Base-by-base conservation (phyloP, 2,329 filamentous ascomycete species). In the Calonectria honghensis region DNA sequence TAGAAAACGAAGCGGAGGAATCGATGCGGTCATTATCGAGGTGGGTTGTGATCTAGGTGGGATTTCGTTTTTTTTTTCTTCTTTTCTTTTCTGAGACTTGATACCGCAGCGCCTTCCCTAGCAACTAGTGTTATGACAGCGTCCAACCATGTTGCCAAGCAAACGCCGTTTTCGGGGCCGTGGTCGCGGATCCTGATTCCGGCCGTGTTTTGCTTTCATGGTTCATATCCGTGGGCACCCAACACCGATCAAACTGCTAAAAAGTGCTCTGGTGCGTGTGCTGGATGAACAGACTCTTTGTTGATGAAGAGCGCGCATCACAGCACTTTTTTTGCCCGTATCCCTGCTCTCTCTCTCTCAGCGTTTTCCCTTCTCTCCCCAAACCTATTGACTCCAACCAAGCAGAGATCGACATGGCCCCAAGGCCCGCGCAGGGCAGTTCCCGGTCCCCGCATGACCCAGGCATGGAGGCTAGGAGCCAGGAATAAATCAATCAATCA, bases 141-240 rank as follows among this genome's bases (percentile, higher is more conserved):
- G 73, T 69, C 73, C 73, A 73, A 75, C 73, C 65, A 63, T 61
- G 41, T 20, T 66, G 68, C 73, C 63, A 75, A 69, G 51, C 32
- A 48, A 51, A 57, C 65, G 45, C 57, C 54, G 50, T 74, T 51
- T 52, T 72, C 65, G 65, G 52, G 64, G 50, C 65, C 61, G 27
- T 51, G 61, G 72, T 61, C 52, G 67, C 59, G 72, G 72, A 67
- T 73, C 72, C 59, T 64, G 51, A 70, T 70, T 68, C 67, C 67
- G 59, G 51, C 66, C 32, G 45, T 37, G 61, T 27, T 70, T 59
- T 68, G 35, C 48, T 32, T 65, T 39, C 57, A 41, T 63, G 16
- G 57, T 41, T 41, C 35, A 41, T 37, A 63, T 41, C 35, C n/a
- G 24, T 29, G 39, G 37, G 6, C 37, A 39, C 57, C 57, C 35